Conservation (phyloP, 1,284 basidiomycete genomes). For the Erythrobasidium hasegawianum region DNA sequence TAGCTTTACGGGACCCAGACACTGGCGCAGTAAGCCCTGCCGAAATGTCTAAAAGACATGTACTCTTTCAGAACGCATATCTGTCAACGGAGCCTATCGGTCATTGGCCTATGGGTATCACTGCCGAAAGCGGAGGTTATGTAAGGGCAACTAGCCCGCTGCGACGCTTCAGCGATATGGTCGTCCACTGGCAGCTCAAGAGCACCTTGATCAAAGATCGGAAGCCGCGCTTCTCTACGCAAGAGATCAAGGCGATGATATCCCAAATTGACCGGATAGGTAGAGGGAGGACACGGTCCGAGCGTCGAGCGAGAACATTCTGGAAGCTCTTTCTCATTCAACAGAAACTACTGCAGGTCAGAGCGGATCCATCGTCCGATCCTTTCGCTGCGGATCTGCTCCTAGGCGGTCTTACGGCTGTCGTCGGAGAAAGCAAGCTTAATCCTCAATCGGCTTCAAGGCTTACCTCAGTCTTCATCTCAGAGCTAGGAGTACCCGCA, state of each 20-base stretch:
- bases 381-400: constrained; percentile 13
- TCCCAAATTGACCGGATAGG: constrained; percentile 5
- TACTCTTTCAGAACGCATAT: constrained; percentile 49
- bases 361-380: constrained; percentile 9
- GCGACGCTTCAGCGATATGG: constrained; percentile 75
- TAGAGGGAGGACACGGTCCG: constrained; percentile 7
- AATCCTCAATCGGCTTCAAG: constrained; percentile 8
- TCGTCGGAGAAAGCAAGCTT: constrained; percentile 5
- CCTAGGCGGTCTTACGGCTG: constrained; percentile 19
- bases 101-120: constrained; percentile 71
- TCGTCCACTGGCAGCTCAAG: constrained; percentile 94
- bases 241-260: constrained; percentile 16
- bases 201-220: constrained; percentile 55
- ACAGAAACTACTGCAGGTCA: constrained; percentile 5
- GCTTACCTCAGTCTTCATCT: constrained; percentile 4
- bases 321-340: constrained; percentile 17
- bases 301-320: constrained; percentile 16
- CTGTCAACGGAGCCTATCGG: constrained; percentile 58
- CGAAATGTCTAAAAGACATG: constrained; percentile 41
- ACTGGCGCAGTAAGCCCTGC: constrained; percentile 45
- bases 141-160: constrained; percentile 81
- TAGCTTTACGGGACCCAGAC: constrained; percentile 46
- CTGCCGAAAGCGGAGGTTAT: constrained; percentile 65
- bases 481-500: constrained; percentile 23
- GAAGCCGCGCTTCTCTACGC: constrained; percentile 8